Evolutionary conservation across 2,329 filamentous ascomycete species (phyloP), one percentile per base, ranked within the genome.

Genomic region (Colletotrichum neosansevieriae): DNA sequence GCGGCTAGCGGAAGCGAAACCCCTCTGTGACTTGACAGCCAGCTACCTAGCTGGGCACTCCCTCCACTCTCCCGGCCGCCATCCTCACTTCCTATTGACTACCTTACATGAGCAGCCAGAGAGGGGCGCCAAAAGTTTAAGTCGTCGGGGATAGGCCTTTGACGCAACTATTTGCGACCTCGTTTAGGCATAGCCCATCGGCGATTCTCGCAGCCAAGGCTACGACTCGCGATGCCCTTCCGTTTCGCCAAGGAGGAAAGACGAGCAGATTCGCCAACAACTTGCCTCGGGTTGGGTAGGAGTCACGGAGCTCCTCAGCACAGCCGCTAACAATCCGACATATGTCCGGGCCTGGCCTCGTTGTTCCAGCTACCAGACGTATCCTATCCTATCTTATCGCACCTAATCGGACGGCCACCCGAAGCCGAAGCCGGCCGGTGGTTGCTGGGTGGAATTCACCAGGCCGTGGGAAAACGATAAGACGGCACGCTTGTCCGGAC

Each of bases 121-220:
- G 49, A 42, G 42, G 19, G 57, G 19, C 29, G 17, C 10, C 45
- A 53, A 58, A 66, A 56, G 21, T 69, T 49, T 56, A 65, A 56
- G 54, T 54, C 66, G 61, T 69, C 66, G 66, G 66, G 17, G 66
- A 49, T 69, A 69, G 66, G 66, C 49, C 40, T 66, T 69, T 65
- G 61, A 56, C 40, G 15, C 42, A 38, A 38, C 49, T 15, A 17
- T 40, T 54, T 34, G 17, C n/a, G 47, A 12, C 13, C 54, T 29
- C 17, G 38, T 44, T 32, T 49, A 56, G 56, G 49, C 54, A 65
- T 65, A 17, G 61, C 17, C 54, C 42, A 36, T 69, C 66, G 66
- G 66, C 66, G 66, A 65, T 69, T 66, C 50, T 50, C 38, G 13
- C 49, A 51, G 67, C 58, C 63, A 63, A 58, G 67, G 42, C 50